Evolutionary conservation across 225 moss, liverwort and hornwort species (phyloP).

Genomic region (Pleurozium schreberi): DNA sequence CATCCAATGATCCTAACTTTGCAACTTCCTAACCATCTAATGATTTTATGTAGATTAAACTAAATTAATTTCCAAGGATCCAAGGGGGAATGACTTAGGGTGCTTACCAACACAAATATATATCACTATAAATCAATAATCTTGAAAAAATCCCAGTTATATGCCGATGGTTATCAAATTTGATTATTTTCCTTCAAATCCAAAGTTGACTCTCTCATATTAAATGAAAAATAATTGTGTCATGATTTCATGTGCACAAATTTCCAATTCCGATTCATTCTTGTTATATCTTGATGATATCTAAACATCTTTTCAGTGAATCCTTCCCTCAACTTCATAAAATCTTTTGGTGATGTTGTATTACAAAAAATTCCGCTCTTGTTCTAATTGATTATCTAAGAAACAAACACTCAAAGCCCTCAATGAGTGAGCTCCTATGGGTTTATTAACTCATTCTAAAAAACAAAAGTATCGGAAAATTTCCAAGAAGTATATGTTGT

Average conservation of each 20-base stretch:
- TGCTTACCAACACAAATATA: background rate
- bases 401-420: background rate
- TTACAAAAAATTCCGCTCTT: fast-evolving
- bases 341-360: fast-evolving
- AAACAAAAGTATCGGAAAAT: no score
- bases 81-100: background rate
- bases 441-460: background rate
- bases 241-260: background rate
- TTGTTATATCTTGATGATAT: fast-evolving
- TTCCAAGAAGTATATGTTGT: background rate
- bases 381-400: no score
- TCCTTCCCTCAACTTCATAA: background rate
- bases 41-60: background rate
- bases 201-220: background rate
- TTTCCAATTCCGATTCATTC: no score
- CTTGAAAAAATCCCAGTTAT: background rate
- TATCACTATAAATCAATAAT: background rate
- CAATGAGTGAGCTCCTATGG: background rate
- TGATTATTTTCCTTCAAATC: no score
- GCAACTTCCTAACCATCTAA: no score
- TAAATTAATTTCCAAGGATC: fast-evolving
- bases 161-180: background rate
- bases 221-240: background rate
- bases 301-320: background rate
- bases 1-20: background rate